These are phyloP conservation scores for Neophaeococcomyces aloes DNA, from an alignment of 2,329 filamentous ascomycete species.

Conservation along the genomic window DNA sequence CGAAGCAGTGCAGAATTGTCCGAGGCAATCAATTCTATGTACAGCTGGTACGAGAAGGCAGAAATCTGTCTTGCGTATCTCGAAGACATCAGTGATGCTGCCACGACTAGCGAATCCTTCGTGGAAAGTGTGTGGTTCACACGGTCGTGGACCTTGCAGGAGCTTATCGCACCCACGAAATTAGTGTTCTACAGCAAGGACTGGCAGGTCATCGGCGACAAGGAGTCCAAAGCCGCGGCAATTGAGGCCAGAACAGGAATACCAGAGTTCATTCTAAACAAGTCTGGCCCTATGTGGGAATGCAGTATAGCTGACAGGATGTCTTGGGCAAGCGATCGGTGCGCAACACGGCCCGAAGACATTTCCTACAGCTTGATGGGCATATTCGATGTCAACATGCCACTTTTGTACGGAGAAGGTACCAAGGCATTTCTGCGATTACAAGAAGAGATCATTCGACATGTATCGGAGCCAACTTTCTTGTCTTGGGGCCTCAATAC, in stretches of 20 bases:
- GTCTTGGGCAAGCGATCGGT: conserved; percentile 17
- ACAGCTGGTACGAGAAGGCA: conserved; percentile 16
- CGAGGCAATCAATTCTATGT: conserved; percentile 21
- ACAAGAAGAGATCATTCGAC: conserved; percentile 13
- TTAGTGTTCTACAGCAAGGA: conserved; percentile 24
- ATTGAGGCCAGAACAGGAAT: conserved; percentile 23
- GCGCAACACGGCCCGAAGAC: conserved; percentile 23
- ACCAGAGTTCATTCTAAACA: conserved; percentile 15
- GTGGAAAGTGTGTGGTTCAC: conserved; percentile 11
- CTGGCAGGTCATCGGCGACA: conserved; percentile 20
- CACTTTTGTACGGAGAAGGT: conserved; percentile 25
- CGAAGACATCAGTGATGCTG: conserved; percentile 10
- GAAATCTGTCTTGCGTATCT: conserved; percentile 18
- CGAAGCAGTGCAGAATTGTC: conserved; percentile 19
- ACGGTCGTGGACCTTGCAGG: conserved; percentile 11
- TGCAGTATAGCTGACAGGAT: conserved; percentile 21
- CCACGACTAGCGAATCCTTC: conserved; percentile 10
- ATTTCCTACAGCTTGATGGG: conserved; percentile 24
- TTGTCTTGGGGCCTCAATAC: too few species aligned
- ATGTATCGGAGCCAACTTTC: background rate
- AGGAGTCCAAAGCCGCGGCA: conserved; percentile 16
- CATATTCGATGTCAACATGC: conserved; percentile 24
- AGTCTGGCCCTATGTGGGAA: conserved; percentile 8
- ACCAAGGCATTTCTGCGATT: conserved; percentile 11
- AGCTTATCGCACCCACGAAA: conserved; percentile 11